Percentiles rank a stretch among this genome's conserved stretches.
Conservation (phyloP, 371 early-diverging fungal species). For the Chytridium lagenaria region DNA sequence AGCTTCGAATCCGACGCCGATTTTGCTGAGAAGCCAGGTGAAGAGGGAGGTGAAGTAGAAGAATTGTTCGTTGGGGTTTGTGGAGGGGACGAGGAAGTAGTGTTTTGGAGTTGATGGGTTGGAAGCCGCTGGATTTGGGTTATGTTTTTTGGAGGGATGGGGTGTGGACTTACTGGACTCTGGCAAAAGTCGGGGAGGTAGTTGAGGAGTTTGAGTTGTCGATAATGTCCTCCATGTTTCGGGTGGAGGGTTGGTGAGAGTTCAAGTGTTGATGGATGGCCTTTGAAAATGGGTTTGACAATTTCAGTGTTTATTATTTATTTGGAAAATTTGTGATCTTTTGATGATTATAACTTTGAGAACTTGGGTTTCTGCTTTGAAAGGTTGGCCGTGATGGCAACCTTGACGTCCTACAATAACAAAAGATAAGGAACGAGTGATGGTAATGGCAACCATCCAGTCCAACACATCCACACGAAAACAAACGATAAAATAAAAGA, state of each 20-base stretch:
- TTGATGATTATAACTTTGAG: neutral
- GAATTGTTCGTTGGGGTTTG: conserved; percentile 61
- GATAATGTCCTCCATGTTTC: conserved; percentile 52
- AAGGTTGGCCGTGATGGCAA: neutral
- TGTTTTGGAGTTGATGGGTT: conserved; percentile 42
- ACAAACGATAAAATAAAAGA: conserved; percentile 14
- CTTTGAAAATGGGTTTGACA: neutral
- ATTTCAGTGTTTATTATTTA: neutral
- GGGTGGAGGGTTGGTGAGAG: neutral
- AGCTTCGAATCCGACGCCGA: conserved; percentile 44
- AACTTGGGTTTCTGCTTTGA: conserved; percentile 19
- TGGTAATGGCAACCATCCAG: neutral
- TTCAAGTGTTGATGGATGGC: neutral
- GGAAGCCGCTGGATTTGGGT: conserved; percentile 45
- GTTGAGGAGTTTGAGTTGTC: conserved; percentile 52
- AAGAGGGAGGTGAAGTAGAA: conserved; percentile 53
- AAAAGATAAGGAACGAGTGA: neutral
- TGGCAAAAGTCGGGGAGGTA: conserved; percentile 51
- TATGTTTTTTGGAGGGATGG: conserved; percentile 8
- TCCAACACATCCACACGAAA: neutral
- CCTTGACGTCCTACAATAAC: neutral
- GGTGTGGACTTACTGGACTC: neutral
- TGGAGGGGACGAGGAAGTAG: conserved; percentile 49
- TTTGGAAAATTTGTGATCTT: neutral
- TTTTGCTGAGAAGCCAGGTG: conserved; percentile 52